phyloP scores from a whole-genome alignment of 495 filamentous ascomycete species.

The Apodospora peruviana region DNA sequence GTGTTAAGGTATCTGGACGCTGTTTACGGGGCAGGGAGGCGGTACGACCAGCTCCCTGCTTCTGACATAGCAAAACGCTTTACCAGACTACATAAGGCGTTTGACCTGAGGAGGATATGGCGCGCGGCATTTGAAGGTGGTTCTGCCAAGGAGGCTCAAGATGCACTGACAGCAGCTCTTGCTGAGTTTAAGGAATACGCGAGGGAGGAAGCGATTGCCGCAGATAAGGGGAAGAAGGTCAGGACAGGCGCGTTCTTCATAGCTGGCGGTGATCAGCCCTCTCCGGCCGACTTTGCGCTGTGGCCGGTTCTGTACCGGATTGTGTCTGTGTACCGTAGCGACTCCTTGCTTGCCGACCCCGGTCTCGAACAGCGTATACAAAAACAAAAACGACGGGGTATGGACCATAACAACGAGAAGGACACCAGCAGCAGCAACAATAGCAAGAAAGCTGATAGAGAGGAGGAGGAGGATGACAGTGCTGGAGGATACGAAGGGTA shows the following conservation, averaged over 20 bases:
- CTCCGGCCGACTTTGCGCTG: constrained; percentile 64
- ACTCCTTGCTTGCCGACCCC: no score
- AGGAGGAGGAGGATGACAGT: background rate
- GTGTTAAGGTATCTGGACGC: constrained; percentile 54
- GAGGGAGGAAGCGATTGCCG: background rate
- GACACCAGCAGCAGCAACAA: background rate
- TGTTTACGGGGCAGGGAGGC: constrained; percentile 30
- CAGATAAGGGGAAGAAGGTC: background rate
- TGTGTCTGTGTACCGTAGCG: constrained; percentile 31
- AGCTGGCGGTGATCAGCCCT: constrained; percentile 50
- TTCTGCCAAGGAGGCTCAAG: constrained; percentile 21
- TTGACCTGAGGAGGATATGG: constrained; percentile 19
- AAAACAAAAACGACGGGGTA: constrained; percentile 20
- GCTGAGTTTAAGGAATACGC: constrained; percentile 2
- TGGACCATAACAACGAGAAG: background rate
- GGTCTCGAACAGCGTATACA: no score
- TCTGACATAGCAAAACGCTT: constrained; percentile 31
- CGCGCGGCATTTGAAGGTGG: constrained; percentile 15
- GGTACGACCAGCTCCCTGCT: constrained; percentile 23
- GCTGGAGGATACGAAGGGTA: no score
- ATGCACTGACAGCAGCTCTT: no score
- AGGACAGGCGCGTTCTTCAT: constrained; percentile 29
- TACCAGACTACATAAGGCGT: constrained; percentile 31
- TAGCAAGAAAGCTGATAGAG: background rate
- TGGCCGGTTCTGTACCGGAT: constrained; percentile 67